These are phyloP conservation scores for Picochlorum sp. DNA, from an alignment of 139 green algal genomes.

Conservation along the genomic window DNA sequence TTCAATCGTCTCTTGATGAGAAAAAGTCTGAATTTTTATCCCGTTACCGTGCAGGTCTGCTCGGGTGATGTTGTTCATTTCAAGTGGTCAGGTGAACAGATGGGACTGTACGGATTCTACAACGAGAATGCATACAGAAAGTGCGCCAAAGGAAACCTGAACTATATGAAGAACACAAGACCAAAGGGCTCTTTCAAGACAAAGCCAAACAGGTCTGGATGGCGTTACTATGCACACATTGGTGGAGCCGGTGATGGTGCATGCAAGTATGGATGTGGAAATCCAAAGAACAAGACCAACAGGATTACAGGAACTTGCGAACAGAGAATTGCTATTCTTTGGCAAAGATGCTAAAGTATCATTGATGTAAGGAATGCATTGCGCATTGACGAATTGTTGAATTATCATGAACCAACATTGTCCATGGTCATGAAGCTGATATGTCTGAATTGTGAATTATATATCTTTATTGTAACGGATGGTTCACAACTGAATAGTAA, in stretches of 20 bases:
- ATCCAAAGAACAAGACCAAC: not conserved
- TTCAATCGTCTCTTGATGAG: too few relatives aligned
- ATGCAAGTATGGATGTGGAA: constrained; percentile 2
- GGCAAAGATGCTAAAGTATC: not conserved
- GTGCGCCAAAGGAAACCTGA: not conserved
- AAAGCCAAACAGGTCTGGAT: constrained; percentile 7
- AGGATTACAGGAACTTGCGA: not conserved
- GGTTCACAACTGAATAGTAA: too few relatives aligned
- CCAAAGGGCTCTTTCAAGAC: not conserved
- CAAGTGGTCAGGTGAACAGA: not conserved
- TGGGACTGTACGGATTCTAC: constrained; percentile 1
- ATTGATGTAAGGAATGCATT: too few relatives aligned
- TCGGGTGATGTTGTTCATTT: not conserved
- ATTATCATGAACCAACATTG: too few relatives aligned
- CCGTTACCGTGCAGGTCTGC: not conserved
- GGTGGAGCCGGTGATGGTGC: not conserved
- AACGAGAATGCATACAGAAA: not conserved
- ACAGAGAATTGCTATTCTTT: constrained; percentile 1
- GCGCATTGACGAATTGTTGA: too few relatives aligned
- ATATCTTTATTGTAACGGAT: too few relatives aligned
- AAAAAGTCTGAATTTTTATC: too few relatives aligned
- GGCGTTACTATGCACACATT: not conserved
- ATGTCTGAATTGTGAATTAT: too few relatives aligned
- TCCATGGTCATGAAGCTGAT: too few relatives aligned
- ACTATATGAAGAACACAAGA: not conserved